Percentiles rank a stretch among this genome's conserved stretches.
phyloP scores from a whole-genome alignment of 257 asterid species.

The Ocimum tenuiflorum region DNA sequence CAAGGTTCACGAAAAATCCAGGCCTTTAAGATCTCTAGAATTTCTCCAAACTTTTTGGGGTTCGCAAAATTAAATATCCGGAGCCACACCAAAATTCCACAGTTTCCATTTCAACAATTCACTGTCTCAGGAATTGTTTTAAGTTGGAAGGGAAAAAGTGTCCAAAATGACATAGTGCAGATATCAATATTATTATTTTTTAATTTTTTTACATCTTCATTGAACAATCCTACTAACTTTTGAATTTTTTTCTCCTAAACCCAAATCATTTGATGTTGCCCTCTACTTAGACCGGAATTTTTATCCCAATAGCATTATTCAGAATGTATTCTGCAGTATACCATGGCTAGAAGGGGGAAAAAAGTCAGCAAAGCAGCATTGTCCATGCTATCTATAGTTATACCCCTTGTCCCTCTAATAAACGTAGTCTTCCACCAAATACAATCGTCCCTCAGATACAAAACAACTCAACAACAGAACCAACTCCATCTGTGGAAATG shows the following conservation, averaged over 20 bases:
- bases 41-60: neutral
- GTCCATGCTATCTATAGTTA: neutral
- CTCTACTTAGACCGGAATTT: neutral
- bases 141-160: neutral
- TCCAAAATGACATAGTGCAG: neutral
- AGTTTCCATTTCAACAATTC: neutral
- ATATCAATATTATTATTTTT: neutral
- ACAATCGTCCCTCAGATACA: neutral
- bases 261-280: constrained; percentile 5
- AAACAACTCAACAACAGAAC: constrained; percentile 4
- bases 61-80: neutral
- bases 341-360: neutral
- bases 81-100: neutral
- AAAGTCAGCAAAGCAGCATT: constrained; percentile 7
- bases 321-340: neutral
- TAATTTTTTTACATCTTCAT: neutral
- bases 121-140: neutral
- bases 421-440: neutral
- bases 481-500: neutral
- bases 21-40: neutral
- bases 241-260: neutral
- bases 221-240: neutral
- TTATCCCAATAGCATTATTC: neutral
- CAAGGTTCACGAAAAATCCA: neutral
- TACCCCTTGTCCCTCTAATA: constrained; percentile 8